Percentiles rank a stretch among this genome's conserved stretches.
Conservation (phyloP, 345 rosid species). For the Gossypium mustelinum region DNA sequence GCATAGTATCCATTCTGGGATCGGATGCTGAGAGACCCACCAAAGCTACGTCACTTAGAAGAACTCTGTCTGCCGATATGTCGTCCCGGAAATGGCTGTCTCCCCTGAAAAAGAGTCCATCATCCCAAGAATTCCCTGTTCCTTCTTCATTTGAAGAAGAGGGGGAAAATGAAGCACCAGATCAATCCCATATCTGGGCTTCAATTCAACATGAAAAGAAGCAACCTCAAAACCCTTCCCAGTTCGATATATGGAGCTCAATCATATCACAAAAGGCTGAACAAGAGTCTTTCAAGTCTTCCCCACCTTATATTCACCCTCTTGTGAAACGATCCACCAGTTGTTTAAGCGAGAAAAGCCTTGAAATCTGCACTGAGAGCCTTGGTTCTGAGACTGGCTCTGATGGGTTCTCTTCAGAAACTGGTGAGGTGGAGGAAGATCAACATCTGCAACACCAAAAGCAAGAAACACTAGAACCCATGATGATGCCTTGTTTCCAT, state of each 20-base stretch:
- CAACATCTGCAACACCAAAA: slow-evolving; percentile 11
- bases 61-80: slow-evolving; percentile 87
- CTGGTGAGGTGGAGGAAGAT: slow-evolving; percentile 34
- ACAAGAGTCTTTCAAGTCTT: slow-evolving; percentile 27
- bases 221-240: slow-evolving; percentile 26
- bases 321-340: slow-evolving; percentile 53
- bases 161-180: slow-evolving; percentile 12
- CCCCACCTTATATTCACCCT: slow-evolving; percentile 70
- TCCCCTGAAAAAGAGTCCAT: slow-evolving; percentile 52
- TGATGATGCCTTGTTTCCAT: slow-evolving; percentile 11
- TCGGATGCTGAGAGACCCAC: slow-evolving; percentile 21
- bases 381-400: slow-evolving; percentile 99
- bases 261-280: slow-evolving; percentile 46
- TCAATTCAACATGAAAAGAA: slow-evolving; percentile 38
- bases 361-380: slow-evolving; percentile 88
- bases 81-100: slow-evolving; percentile 71
- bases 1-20: slow-evolving; percentile 74
- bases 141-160: slow-evolving; percentile 19
- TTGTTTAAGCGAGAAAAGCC: slow-evolving; percentile 71
- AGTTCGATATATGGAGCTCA: slow-evolving; percentile 61
- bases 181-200: slow-evolving; percentile 46
- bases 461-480: neutral
- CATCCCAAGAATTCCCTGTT: slow-evolving; percentile 41
- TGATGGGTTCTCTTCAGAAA: slow-evolving; percentile 73
- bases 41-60: slow-evolving; percentile 49